These are phyloP conservation scores for Panellus pusillus DNA, from an alignment of 768 basidiomycete genomes.

Conservation along the genomic window DNA sequence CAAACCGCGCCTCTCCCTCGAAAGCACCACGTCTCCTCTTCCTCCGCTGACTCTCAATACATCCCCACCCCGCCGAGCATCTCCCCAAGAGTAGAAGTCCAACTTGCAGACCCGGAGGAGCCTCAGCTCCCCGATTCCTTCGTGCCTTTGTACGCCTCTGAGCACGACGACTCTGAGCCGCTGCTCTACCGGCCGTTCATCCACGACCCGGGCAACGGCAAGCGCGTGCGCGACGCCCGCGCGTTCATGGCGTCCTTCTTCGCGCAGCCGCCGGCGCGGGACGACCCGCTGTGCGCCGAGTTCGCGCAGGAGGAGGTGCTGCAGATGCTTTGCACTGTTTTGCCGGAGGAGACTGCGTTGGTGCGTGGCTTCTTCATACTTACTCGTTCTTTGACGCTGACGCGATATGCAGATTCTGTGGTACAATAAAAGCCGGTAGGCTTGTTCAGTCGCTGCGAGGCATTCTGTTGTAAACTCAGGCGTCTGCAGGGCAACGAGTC, in stretches of 20 bases:
- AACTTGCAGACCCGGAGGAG: background rate
- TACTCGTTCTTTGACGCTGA: background rate
- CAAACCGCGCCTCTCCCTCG: constrained; percentile 16
- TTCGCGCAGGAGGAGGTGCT: constrained; percentile 76
- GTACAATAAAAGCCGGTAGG: constrained; percentile 78
- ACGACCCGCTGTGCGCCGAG: constrained; percentile 71
- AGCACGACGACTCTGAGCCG: background rate
- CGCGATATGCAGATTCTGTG: constrained; percentile 57
- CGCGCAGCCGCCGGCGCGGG: constrained; percentile 60
- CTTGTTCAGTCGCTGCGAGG: background rate
- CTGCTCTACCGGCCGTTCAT: constrained; percentile 58
- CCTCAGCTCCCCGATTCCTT: constrained; percentile 1
- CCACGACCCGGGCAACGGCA: constrained; percentile 76
- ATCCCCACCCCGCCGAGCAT: constrained; percentile 4
- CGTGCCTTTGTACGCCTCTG: constrained; percentile 5
- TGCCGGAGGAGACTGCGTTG: constrained; percentile 71
- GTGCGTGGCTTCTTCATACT: constrained; percentile 41
- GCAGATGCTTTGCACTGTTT: constrained; percentile 66
- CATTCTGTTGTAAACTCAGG: background rate
- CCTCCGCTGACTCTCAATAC: constrained; percentile 4
- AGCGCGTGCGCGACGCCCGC: constrained; percentile 67
- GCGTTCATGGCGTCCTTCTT: constrained; percentile 70
- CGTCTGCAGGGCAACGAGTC: constrained; percentile 39
- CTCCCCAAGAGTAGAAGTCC: background rate
- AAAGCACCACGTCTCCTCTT: constrained; percentile 8